These are phyloP conservation scores for Metarhizium rileyi DNA, from an alignment of 2,329 filamentous ascomycete species.

Conservation along the genomic window DNA sequence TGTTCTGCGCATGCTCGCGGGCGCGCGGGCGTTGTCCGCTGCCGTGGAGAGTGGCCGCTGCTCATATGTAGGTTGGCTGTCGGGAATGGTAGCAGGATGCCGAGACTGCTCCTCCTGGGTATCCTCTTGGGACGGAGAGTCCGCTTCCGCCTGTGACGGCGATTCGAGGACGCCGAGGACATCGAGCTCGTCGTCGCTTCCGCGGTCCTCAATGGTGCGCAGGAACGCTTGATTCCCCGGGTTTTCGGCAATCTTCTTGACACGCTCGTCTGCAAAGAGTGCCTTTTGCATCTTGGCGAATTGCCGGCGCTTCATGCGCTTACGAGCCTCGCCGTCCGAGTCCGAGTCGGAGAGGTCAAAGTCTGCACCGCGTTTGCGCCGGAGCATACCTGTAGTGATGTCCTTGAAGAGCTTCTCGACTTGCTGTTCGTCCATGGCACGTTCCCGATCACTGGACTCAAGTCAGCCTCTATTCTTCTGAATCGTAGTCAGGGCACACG, in stretches of 20 bases:
- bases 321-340: conserved; percentile 68
- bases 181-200: conserved; percentile 65
- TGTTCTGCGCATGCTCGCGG: conserved; percentile 52
- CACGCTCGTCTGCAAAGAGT: conserved; percentile 76
- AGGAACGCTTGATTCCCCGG: conserved; percentile 87
- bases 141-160: conserved; percentile 26
- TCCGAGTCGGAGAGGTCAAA: conserved; percentile 86
- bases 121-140: conserved; percentile 20
- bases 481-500: neutral
- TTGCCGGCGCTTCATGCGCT: conserved; percentile 74
- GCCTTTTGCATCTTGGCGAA: conserved; percentile 89
- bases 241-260: conserved; percentile 83
- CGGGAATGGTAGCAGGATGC: conserved; percentile 30
- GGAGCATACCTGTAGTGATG: conserved; percentile 78
- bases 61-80: conserved; percentile 41
- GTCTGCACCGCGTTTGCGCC: conserved; percentile 72
- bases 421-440: conserved; percentile 72
- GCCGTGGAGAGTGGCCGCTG: conserved; percentile 24
- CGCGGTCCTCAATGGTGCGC: conserved; percentile 76
- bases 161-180: conserved; percentile 48
- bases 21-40: conserved; percentile 31
- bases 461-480: conserved; percentile 10
- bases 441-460: conserved; percentile 58
- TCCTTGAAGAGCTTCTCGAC: conserved; percentile 89
- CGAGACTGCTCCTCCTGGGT: conserved; percentile 17